phyloP scores from a whole-genome alignment of 23 red algal genomes.

The Agarophyton chilense region DNA sequence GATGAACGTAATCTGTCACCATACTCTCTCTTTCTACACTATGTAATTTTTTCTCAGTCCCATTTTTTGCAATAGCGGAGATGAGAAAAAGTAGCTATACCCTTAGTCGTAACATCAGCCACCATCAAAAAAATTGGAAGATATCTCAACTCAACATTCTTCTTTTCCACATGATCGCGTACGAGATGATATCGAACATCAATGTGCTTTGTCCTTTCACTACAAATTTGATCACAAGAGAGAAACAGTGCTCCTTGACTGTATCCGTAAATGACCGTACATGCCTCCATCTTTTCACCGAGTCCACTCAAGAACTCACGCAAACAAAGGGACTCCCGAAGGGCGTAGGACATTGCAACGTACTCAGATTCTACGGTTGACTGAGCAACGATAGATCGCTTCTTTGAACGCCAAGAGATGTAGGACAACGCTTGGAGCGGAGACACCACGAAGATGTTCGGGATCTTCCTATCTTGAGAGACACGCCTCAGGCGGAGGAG shows the following conservation, averaged over 20 bases:
- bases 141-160: not conserved
- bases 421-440: too few species aligned
- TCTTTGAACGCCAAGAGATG: slow-evolving; percentile 1
- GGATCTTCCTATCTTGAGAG: too few species aligned
- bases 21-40: not conserved
- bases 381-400: not conserved
- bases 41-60: not conserved
- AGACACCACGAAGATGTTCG: too few species aligned
- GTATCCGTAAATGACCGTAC: not conserved
- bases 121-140: not conserved
- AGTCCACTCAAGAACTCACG: not conserved
- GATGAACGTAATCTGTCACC: too few species aligned
- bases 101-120: slow-evolving; percentile 21
- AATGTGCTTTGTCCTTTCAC: not conserved
- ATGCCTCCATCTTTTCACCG: too few species aligned
- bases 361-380: slow-evolving; percentile 41
- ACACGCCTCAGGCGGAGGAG: too few species aligned
- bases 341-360: not conserved
- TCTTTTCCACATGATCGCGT: slow-evolving; percentile 13
- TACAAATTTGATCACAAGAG: not conserved
- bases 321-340: slow-evolving; percentile 12
- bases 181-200: slow-evolving; percentile 17
- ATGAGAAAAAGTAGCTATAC: not conserved
- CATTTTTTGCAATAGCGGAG: not conserved
- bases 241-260: not conserved